Conservation (phyloP, 2,329 filamentous ascomycete species). For the Pseudopithomyces maydicus region DNA sequence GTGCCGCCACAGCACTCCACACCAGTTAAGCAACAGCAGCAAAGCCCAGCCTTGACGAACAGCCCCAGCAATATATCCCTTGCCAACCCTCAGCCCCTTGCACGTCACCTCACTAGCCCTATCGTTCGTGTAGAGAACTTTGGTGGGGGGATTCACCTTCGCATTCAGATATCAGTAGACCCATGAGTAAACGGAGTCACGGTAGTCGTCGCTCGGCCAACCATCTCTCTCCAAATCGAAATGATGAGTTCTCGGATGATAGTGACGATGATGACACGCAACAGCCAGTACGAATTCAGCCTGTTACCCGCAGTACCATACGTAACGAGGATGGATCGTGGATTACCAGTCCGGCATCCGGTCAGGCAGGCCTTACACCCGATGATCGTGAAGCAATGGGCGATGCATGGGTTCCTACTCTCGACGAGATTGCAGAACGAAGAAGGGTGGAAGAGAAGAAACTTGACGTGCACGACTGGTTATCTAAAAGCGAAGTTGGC, state of each 20-base stretch:
- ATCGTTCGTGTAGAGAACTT: conserved; percentile 47
- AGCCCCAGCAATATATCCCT: conserved; percentile 38
- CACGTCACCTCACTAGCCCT: conserved; percentile 43
- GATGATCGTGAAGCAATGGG: conserved; percentile 48
- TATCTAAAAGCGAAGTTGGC: conserved; percentile 52
- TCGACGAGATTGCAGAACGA: conserved; percentile 57
- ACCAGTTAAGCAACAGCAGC: conserved; percentile 41
- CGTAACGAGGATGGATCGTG: conserved; percentile 55
- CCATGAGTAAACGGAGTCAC: conserved; percentile 42
- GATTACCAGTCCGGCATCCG: conserved; percentile 45
- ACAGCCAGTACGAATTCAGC: conserved; percentile 18
- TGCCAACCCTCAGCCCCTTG: conserved; percentile 31
- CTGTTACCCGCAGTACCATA: conserved; percentile 38
- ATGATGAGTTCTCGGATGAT: conserved; percentile 40
- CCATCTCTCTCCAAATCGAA: conserved; percentile 45
- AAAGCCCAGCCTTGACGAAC: conserved; percentile 45
- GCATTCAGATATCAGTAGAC: conserved; percentile 38
- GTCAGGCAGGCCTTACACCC: conserved; percentile 55
- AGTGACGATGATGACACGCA: conserved; percentile 31
- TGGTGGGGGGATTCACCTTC: conserved; percentile 41
- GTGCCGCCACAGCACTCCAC: conserved; percentile 29
- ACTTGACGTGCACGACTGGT: conserved; percentile 59
- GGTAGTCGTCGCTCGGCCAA: conserved; percentile 41
- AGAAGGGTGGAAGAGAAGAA: conserved; percentile 57
- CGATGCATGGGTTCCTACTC: conserved; percentile 51